Conservation (phyloP, 306 rosid species). For the Erythrophleum fordii region DNA sequence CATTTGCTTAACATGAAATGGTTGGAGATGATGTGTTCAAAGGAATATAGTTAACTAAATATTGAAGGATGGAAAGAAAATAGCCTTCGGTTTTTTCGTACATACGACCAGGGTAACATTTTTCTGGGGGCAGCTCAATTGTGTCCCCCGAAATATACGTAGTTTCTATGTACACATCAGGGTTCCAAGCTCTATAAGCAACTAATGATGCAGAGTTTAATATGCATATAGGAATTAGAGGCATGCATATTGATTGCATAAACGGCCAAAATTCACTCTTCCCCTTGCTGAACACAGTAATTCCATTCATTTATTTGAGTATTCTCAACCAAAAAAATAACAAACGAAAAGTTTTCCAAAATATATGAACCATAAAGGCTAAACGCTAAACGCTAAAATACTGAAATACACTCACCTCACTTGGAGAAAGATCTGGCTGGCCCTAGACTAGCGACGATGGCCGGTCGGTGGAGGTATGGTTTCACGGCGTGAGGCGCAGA, state of each 20-base stretch:
- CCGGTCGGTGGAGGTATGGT: too few species aligned
- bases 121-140: constrained; percentile 79
- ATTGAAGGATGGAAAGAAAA: not conserved
- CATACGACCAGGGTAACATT: constrained; percentile 59
- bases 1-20: not conserved
- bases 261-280: constrained; percentile 55
- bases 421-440: too few species aligned
- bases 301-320: constrained; percentile 56
- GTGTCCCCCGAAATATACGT: constrained; percentile 59
- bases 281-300: constrained; percentile 35
- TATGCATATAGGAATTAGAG: constrained; percentile 69
- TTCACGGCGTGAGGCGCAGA: too few species aligned
- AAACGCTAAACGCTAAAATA: too few species aligned
- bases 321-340: too few species aligned
- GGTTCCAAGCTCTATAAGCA: constrained; percentile 72
- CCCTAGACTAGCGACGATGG: too few species aligned
- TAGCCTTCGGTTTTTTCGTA: not conserved
- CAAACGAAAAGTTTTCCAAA: too few species aligned
- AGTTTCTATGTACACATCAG: constrained; percentile 49
- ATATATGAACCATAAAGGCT: too few species aligned
- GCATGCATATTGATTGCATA: constrained; percentile 60
- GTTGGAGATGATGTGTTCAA: too few species aligned
- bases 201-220: constrained; percentile 65
- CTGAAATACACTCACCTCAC: too few species aligned
- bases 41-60: not conserved